These are phyloP conservation scores for Didymella exigua DNA, from an alignment of 2,329 filamentous ascomycete genomes.

Conservation along the genomic window DNA sequence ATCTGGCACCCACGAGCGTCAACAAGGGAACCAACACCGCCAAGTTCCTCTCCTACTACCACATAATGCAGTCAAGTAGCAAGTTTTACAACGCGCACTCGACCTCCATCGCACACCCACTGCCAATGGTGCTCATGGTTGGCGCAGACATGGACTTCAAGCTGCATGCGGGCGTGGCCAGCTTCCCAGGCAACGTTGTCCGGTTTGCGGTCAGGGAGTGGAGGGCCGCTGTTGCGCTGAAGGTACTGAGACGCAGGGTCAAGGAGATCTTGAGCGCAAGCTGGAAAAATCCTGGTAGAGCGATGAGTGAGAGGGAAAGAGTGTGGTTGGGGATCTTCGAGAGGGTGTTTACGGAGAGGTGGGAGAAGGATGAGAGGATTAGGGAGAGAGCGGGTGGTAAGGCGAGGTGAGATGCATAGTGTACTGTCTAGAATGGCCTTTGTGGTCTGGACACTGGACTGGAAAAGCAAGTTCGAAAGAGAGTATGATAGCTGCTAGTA, in stretches of 20 bases:
- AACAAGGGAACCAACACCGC: conserved; percentile 70
- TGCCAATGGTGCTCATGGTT: conserved; percentile 73
- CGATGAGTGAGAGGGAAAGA: conserved; percentile 47
- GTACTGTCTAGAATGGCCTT: neutral
- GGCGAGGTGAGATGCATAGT: conserved; percentile 25
- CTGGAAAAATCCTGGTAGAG: conserved; percentile 63
- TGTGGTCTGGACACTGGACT: neutral
- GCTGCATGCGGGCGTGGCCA: conserved; percentile 85
- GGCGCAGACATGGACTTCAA: conserved; percentile 84
- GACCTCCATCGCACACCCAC: conserved; percentile 73
- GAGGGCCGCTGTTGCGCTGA: conserved; percentile 90
- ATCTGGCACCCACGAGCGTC: conserved; percentile 84
- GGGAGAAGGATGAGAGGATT: conserved; percentile 42
- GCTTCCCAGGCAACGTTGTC: conserved; percentile 85
- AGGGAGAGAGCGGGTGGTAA: conserved; percentile 37
- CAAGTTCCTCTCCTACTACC: conserved; percentile 91
- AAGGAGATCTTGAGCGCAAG: conserved; percentile 74
- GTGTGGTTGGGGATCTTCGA: conserved; percentile 51
- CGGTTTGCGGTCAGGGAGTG: conserved; percentile 85
- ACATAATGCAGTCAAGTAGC: conserved; percentile 92
- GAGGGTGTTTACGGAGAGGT: conserved; percentile 37
- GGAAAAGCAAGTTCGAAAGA: neutral
- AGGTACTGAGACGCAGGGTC: conserved; percentile 74
- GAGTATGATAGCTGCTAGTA: neutral
- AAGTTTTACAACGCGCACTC: conserved; percentile 81